Evolutionary conservation across 1,139 yeast species (phyloP), one percentile per base, ranked within the genome.

Genomic region (Suhomyces chickasaworum): DNA sequence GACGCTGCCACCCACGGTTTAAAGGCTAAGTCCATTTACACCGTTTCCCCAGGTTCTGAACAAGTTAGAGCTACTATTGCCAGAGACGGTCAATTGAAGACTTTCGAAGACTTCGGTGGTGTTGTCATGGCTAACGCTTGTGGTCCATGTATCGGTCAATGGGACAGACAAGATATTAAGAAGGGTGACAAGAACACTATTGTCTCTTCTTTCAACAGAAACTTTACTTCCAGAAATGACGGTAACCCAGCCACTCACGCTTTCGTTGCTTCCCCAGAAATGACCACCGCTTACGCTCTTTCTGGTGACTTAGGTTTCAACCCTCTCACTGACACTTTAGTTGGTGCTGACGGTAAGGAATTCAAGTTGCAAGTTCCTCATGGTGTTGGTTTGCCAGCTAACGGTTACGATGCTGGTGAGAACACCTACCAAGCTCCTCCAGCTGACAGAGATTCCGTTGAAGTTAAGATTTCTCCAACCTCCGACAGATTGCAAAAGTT

Each of bases 91-190:
- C 91, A 86, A 77, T 81, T 91, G 63, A 76, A 86, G 66, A 86
- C 91, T 61, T 90, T 93, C 75, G 83, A 85, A 71, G 95, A 89
- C 66, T 87, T 86, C 60, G 98, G 98, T 65, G 98, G 96, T 77
- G 80, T 86, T 54, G 97, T 93, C 53, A 80, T 93, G 73, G 98
- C 99, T 58, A 93, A 93, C 71, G 99, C 99, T 55, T 91, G 99
- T 82, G 99, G 99, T 72, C 99, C 99, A 73, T 91, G 99, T 83
- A 93, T 93, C 68, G 99, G 99, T 71, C 99, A 93, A 82, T 93
- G 99, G 99, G 98, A 93, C 71, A 89, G 99, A 80, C 90, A 83
- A 68, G 98, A 93, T 71, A 83, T 91, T 71, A 82, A 88, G 81
- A 93, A 90, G 84, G 97, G 97, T 76, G 97, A 89, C 70, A 89